phyloP scores from a whole-genome alignment of 164 flowering plant species.

The Stephania japonica region DNA sequence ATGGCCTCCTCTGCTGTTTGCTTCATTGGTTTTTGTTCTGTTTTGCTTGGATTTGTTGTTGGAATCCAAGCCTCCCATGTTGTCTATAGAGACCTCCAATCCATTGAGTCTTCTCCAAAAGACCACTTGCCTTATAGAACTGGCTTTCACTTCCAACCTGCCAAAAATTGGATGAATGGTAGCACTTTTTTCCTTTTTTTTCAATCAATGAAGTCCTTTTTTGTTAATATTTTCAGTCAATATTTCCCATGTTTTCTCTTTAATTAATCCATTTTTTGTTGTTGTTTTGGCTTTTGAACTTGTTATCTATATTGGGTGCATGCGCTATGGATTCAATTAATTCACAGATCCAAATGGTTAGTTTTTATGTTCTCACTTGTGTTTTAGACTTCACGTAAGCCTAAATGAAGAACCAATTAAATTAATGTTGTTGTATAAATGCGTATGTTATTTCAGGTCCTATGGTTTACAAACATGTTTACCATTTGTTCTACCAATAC shows the following conservation, averaged over 20 bases:
- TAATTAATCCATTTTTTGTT: background rate
- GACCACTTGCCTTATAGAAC: conserved; percentile 27
- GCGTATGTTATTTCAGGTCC: conserved; percentile 41
- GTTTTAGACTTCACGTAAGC: background rate
- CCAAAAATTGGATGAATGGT: conserved; percentile 49
- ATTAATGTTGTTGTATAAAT: background rate
- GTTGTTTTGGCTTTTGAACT: background rate
- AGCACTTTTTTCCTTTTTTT: background rate
- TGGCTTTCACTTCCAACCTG: conserved; percentile 41
- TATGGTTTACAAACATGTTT: conserved; percentile 68
- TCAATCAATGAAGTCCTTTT: no score
- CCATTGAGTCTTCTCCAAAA: conserved; percentile 2
- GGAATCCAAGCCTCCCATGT: conserved; percentile 18
- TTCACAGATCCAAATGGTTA: conserved; percentile 39
- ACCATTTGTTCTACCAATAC: conserved; percentile 83
- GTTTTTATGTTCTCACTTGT: conserved; percentile 10
- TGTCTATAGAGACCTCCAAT: conserved; percentile 11
- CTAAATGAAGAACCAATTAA: background rate
- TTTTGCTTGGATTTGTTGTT: background rate
- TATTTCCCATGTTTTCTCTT: no score
- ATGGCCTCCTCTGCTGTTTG: background rate
- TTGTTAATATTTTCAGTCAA: no score
- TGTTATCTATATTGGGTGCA: background rate
- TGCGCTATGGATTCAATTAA: background rate
- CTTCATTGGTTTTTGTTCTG: background rate